Evolutionary conservation across 371 early-diverging fungal genomes (phyloP).

Genomic region (Lichtheimia corymbifera): DNA sequence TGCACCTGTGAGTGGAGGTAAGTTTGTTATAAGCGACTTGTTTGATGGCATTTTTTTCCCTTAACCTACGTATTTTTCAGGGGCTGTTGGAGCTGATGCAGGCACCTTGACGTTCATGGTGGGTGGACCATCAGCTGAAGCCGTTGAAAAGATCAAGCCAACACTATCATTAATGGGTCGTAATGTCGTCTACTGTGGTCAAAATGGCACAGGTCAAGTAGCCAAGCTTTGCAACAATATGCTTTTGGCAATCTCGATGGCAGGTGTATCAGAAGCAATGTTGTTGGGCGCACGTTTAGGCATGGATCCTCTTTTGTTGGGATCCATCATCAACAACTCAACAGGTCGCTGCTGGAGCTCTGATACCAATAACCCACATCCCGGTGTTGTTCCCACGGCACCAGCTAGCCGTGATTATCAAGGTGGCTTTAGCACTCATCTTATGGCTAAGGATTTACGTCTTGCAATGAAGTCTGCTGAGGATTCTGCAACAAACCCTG

Average conservation of each 20-base stretch:
- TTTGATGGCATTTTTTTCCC: too few species aligned
- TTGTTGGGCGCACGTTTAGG: constrained; percentile 85
- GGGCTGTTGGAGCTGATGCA: constrained; percentile 84
- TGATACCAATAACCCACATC: constrained; percentile 93
- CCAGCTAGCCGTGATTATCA: constrained; percentile 86
- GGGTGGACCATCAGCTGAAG: constrained; percentile 65
- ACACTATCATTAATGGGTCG: constrained; percentile 86
- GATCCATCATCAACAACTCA: constrained; percentile 85
- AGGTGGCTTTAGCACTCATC: constrained; percentile 87
- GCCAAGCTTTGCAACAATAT: constrained; percentile 98
- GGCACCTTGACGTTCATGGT: constrained; percentile 98
- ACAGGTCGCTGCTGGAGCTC: constrained; percentile 91
- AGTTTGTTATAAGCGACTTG: not conserved
- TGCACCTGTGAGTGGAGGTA: constrained; percentile 96
- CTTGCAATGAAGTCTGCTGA: constrained; percentile 89
- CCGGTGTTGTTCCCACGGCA: constrained; percentile 79
- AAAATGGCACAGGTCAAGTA: constrained; percentile 86
- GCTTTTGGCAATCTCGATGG: constrained; percentile 92
- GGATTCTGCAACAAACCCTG: constrained; percentile 67
- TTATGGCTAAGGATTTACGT: constrained; percentile 95
- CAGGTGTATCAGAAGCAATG: constrained; percentile 92
- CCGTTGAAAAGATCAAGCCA: constrained; percentile 69
- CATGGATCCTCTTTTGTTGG: constrained; percentile 87
- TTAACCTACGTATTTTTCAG: constrained; percentile 24
- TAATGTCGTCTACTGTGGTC: constrained; percentile 92